phyloP scores from a whole-genome alignment of 2,329 filamentous ascomycete genomes.

The Purpureocillium takamizusanense region DNA sequence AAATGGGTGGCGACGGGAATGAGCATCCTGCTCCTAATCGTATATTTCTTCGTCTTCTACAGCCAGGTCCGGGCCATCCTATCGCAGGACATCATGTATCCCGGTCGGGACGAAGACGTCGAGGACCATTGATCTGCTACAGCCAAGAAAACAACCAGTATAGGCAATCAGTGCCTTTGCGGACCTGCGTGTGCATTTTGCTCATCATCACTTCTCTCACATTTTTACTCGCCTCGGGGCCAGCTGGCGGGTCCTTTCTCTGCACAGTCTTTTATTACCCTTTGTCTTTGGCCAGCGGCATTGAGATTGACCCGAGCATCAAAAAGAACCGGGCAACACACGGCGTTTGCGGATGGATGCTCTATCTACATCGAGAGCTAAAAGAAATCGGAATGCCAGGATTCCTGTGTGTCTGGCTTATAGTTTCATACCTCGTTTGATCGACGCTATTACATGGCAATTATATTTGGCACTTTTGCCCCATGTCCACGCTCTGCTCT shows the following conservation, averaged over 20 bases:
- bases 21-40: conserved; percentile 32
- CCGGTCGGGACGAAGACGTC: conserved; percentile 44
- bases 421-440: no score
- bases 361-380: no score
- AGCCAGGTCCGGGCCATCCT: conserved; percentile 35
- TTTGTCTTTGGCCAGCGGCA: background rate
- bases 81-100: conserved; percentile 46
- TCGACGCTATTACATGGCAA: no score
- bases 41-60: conserved; percentile 34
- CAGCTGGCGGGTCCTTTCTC: background rate
- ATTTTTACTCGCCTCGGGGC: background rate
- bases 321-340: no score
- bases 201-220: background rate
- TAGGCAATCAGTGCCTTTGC: background rate
- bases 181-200: no score
- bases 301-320: no score
- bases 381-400: no score
- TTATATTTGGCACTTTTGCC: no score
- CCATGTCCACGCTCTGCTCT: no score
- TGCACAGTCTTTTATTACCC: background rate
- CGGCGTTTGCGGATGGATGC: no score
- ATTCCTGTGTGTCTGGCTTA: no score
- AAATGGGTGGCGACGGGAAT: conserved; percentile 40
- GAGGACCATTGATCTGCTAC: conserved; percentile 22
- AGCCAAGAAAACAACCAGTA: background rate